Conservation (phyloP, 306 rosid species). For the Herpetospermum pedunculosum region DNA sequence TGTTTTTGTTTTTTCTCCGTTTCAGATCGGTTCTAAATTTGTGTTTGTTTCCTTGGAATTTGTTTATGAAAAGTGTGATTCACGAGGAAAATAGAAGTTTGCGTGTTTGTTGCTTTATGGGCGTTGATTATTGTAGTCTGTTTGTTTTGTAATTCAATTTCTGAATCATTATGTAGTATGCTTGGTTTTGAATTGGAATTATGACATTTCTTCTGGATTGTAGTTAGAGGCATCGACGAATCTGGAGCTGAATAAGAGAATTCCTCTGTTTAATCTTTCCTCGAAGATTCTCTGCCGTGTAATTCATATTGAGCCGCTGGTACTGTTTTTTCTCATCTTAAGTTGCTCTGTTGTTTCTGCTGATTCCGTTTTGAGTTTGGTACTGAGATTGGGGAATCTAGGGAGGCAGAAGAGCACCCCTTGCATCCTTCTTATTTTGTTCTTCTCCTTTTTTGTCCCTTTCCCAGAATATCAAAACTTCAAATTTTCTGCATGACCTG, state of each 20-base stretch:
- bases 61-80: neutral
- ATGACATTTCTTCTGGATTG: slow-evolving; percentile 10
- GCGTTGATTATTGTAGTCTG: neutral
- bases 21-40: slow-evolving; percentile 16
- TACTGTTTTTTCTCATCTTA: slow-evolving; percentile 19
- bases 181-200: neutral
- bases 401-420: neutral
- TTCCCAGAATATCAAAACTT: neutral
- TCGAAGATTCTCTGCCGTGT: slow-evolving; percentile 79
- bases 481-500: neutral
- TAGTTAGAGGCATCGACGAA: slow-evolving; percentile 87
- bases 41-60: slow-evolving; percentile 1
- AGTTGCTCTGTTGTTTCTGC: neutral
- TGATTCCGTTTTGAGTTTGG: slow-evolving; percentile 4
- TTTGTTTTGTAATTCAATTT: neutral
- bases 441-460: neutral
- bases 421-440: neutral
- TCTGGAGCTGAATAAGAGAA: slow-evolving; percentile 69
- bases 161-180: neutral
- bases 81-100: neutral
- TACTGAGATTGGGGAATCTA: neutral
- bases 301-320: slow-evolving; percentile 48
- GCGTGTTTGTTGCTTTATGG: neutral
- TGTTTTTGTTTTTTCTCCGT: neutral
- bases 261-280: slow-evolving; percentile 61